phyloP scores from a whole-genome alignment of 2,329 filamentous ascomycete genomes.

The Fusarium pininemorale region DNA sequence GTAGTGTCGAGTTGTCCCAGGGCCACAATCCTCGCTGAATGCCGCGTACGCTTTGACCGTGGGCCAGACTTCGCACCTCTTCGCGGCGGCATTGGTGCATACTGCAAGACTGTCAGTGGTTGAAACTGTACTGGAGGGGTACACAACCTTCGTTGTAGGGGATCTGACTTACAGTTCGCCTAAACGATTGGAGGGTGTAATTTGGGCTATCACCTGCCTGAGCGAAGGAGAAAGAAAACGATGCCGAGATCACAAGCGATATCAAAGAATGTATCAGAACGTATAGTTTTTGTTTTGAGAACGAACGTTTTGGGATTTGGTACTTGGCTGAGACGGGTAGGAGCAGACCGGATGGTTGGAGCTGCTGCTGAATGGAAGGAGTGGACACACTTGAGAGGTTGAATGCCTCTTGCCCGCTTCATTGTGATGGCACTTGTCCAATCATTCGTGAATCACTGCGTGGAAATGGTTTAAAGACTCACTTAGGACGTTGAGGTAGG shows the following conservation, averaged over 20 bases:
- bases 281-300: not conserved
- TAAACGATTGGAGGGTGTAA: not conserved
- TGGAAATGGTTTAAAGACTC: not conserved
- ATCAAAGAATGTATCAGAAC: not conserved
- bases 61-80: conserved; percentile 29
- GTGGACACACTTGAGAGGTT: not conserved
- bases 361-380: not conserved
- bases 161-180: conserved; percentile 2
- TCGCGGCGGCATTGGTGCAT: conserved; percentile 28
- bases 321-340: not conserved
- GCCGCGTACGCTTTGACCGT: conserved; percentile 17
- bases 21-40: conserved; percentile 8
- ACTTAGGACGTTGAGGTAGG: too few relatives aligned
- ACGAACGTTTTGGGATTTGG: not conserved
- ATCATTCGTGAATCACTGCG: not conserved
- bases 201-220: not conserved
- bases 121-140: not conserved
- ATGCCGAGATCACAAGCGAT: not conserved
- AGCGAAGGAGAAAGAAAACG: not conserved
- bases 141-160: not conserved
- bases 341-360: not conserved
- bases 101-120: not conserved
- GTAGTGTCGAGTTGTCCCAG: conserved; percentile 48
- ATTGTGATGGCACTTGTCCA: not conserved
- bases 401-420: not conserved